Evolutionary conservation across 805 yeast genomes (phyloP).

Genomic region (Debaryomyces maramus): DNA sequence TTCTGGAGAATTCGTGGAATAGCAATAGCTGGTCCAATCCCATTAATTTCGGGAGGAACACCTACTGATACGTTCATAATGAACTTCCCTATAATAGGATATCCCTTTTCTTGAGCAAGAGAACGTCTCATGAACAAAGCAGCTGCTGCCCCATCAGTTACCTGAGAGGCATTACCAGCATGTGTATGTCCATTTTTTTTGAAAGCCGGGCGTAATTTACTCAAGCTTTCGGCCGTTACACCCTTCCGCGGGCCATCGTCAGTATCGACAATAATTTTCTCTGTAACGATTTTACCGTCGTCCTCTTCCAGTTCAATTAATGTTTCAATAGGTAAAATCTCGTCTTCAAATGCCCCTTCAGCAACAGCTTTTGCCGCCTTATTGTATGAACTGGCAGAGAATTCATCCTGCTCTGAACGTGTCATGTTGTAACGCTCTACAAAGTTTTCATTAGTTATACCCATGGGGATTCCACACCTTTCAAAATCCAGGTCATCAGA

Average conservation of each 20-base stretch:
- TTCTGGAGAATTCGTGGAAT: conserved; percentile 78
- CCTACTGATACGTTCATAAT: conserved; percentile 81
- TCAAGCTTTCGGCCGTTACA: conserved; percentile 75
- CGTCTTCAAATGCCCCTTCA: conserved; percentile 75
- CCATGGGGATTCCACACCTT: conserved; percentile 93
- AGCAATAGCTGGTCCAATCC: conserved; percentile 95
- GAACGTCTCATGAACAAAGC: conserved; percentile 83
- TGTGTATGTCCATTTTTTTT: conserved; percentile 79
- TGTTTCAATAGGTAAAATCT: conserved; percentile 78
- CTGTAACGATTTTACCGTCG: conserved; percentile 52
- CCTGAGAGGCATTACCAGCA: conserved; percentile 96
- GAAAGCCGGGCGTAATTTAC: conserved; percentile 85
- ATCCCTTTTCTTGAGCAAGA: conserved; percentile 69
- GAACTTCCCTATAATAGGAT: conserved; percentile 76
- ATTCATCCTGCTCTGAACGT: conserved; percentile 77
- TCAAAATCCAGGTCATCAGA: conserved; percentile 35
- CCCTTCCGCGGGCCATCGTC: conserved; percentile 91
- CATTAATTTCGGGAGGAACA: conserved; percentile 97
- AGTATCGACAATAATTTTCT: conserved; percentile 48
- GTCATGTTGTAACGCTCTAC: conserved; percentile 63
- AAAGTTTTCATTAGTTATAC: conserved; percentile 90
- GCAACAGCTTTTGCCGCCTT: conserved; percentile 79
- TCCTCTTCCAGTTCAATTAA: conserved; percentile 55
- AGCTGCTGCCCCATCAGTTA: conserved; percentile 94
- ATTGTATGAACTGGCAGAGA: conserved; percentile 82